These are phyloP conservation scores for Cercospora janseana DNA, from an alignment of 2,329 filamentous ascomycete species.

Conservation along the genomic window DNA sequence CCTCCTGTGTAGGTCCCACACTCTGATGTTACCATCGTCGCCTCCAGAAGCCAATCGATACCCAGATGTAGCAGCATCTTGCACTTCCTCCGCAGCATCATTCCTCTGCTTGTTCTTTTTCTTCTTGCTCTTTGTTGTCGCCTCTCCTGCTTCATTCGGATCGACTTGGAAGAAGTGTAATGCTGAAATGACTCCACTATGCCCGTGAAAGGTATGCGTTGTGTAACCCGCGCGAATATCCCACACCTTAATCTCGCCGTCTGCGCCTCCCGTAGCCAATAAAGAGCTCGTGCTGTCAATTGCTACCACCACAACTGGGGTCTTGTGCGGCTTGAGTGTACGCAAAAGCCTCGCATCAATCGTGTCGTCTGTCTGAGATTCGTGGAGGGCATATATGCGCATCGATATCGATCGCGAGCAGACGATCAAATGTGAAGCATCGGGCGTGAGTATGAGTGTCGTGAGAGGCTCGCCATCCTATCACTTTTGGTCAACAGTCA, in stretches of 20 bases:
- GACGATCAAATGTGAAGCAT: constrained; percentile 80
- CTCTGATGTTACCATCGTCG: constrained; percentile 86
- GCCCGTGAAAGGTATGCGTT: constrained; percentile 92
- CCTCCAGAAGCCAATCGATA: constrained; percentile 87
- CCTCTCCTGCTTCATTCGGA: constrained; percentile 20
- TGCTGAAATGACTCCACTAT: constrained; percentile 86
- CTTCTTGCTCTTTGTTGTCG: constrained; percentile 39
- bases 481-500: constrained; percentile 41
- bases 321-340: constrained; percentile 83
- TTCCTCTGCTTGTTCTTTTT: constrained; percentile 50
- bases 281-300: constrained; percentile 86
- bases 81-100: constrained; percentile 48
- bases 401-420: constrained; percentile 96
- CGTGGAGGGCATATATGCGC: constrained; percentile 77
- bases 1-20: constrained; percentile 89
- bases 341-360: constrained; percentile 69
- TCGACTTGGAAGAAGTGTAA: constrained; percentile 78
- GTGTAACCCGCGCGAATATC: constrained; percentile 86
- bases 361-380: constrained; percentile 54
- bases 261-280: constrained; percentile 86
- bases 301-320: constrained; percentile 82
- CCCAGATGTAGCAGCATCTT: constrained; percentile 53
- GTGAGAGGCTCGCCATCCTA: constrained; percentile 69
- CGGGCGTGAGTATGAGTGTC: constrained; percentile 77
- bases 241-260: constrained; percentile 95